Conservation (phyloP, 768 basidiomycete species). For the Symmetrospora coprosmae region DNA sequence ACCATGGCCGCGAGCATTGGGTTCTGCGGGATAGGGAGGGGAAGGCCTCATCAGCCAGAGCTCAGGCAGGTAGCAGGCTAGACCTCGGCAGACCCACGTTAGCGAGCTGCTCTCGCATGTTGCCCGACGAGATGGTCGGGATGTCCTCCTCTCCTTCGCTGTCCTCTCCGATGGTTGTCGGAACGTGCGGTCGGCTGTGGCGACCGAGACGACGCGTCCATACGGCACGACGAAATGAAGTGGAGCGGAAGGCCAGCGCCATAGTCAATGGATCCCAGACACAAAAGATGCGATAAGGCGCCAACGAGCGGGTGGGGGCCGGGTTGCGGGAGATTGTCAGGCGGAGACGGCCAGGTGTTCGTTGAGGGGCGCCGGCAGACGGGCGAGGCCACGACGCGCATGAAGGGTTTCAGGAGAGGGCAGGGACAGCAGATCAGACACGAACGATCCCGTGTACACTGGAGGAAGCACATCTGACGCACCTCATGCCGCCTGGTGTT, state of each 20-base stretch:
- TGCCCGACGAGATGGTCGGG: conserved; percentile 29
- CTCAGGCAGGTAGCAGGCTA: background rate
- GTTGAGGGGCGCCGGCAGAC: background rate
- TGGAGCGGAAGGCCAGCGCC: too few relatives aligned
- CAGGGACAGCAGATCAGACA: background rate
- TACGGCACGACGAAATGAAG: too few relatives aligned
- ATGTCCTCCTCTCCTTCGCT: conserved; percentile 29
- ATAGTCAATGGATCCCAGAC: too few relatives aligned
- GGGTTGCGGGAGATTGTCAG: too few relatives aligned
- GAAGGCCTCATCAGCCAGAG: conserved; percentile 1
- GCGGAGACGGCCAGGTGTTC: too few relatives aligned
- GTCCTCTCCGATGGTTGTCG: conserved; percentile 31
- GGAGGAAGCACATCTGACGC: background rate
- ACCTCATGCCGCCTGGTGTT: conserved; percentile 21
- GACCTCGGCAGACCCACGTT: conserved; percentile 8
- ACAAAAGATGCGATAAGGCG: too few relatives aligned
- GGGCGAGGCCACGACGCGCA: background rate
- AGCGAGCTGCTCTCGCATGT: conserved; percentile 25
- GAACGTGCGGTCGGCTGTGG: conserved; percentile 31
- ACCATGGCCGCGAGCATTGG: conserved; percentile 67
- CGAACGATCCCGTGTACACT: too few relatives aligned
- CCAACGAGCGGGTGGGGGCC: too few relatives aligned
- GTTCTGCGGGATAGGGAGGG: conserved; percentile 37
- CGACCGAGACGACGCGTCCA: too few relatives aligned
- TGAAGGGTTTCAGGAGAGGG: background rate